Percentiles rank a stretch among this genome's conserved stretches.
These are phyloP conservation scores for Jamesozyma gamospora DNA, from an alignment of 805 yeast genomes.

Conservation along the genomic window DNA sequence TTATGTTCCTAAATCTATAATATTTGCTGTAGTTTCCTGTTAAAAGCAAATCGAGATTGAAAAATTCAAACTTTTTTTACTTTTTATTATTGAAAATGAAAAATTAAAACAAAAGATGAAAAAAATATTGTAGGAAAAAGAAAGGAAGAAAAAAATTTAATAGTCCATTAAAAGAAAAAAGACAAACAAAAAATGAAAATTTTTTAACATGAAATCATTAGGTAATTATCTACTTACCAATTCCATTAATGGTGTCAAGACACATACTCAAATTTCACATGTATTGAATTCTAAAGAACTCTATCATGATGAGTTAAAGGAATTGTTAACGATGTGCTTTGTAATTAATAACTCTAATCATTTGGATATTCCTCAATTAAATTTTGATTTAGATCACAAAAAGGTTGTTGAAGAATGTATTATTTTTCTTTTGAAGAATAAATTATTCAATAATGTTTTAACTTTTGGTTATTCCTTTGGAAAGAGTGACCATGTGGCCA, in stretches of 20 bases:
- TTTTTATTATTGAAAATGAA: too few relatives aligned
- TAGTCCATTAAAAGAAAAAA: not conserved
- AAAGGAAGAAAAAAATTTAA: not conserved
- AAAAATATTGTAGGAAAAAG: too few relatives aligned
- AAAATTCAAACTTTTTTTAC: too few relatives aligned
- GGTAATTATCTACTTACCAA: not conserved
- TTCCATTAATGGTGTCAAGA: too few relatives aligned
- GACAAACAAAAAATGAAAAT: too few relatives aligned
- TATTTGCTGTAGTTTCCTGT: too few relatives aligned
- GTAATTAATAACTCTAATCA: not conserved
- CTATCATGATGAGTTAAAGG: not conserved
- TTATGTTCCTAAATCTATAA: too few relatives aligned
- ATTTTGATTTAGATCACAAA: constrained; percentile 10
- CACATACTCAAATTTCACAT: too few relatives aligned
- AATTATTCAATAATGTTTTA: constrained; percentile 31
- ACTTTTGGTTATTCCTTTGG: constrained; percentile 36
- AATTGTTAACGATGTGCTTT: not conserved
- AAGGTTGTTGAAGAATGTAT: constrained; percentile 37
- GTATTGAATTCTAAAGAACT: too few relatives aligned
- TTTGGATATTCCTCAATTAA: not conserved
- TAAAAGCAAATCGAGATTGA: too few relatives aligned
- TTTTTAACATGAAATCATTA: not conserved
- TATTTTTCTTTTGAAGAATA: constrained; percentile 19
- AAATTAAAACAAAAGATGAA: too few relatives aligned
- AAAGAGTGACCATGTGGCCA: constrained; percentile 17